Percentiles rank a stretch among this genome's conserved stretches.
These are phyloP conservation scores for Tieghemostelium lacteum DNA, from an alignment of 78 protist species.

Conservation along the genomic window DNA sequence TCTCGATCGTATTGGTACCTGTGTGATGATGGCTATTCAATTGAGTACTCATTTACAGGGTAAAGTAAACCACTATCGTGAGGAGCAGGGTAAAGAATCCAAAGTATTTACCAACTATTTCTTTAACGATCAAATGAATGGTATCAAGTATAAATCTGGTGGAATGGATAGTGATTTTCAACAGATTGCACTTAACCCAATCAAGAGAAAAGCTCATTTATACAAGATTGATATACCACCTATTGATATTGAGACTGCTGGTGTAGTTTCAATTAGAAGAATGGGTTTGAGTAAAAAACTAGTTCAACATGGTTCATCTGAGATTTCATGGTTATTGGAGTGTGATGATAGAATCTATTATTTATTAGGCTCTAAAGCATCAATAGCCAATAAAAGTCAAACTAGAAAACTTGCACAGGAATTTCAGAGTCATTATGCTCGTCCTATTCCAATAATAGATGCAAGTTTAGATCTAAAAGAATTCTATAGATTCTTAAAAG, in stretches of 20 bases:
- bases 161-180: constrained; percentile 36
- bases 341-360: constrained; percentile 1
- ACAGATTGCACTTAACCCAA: neutral
- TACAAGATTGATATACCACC: constrained; percentile 57
- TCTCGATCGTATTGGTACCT: constrained; percentile 25
- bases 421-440: neutral
- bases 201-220: neutral
- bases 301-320: neutral
- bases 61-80: constrained; percentile 20
- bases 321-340: constrained; percentile 20
- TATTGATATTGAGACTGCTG: constrained; percentile 21
- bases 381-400: neutral
- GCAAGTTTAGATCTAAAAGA: constrained; percentile 1
- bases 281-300: constrained; percentile 15
- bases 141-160: constrained; percentile 30
- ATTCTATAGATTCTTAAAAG: constrained; percentile 22
- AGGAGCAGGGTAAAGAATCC: constrained; percentile 50
- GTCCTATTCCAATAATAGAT: neutral
- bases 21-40: constrained; percentile 66
- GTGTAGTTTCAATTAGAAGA: neutral
- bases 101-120: constrained; percentile 22
- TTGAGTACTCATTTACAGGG: constrained; percentile 56
- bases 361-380: constrained; percentile 16
- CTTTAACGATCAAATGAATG: constrained; percentile 18
- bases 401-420: constrained; percentile 25